A percentile compares a stretch with the other conserved stretches of the same genome.
phyloP scores from a whole-genome alignment of 352 stramenopile species.

The Globisporangium carolinianum region DNA sequence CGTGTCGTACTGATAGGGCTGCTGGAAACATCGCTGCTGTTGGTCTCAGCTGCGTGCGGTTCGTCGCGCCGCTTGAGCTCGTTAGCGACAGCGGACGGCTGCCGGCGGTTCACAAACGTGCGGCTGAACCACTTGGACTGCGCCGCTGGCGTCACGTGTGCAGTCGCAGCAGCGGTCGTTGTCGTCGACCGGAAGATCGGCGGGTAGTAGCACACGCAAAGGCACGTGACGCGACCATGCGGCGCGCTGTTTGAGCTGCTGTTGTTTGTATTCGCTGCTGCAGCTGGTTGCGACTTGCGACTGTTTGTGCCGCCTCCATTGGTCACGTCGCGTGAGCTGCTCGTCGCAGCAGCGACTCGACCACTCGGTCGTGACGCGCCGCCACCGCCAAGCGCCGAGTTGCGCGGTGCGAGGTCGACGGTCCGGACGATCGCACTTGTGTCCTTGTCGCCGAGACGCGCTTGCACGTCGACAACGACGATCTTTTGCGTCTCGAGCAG shows the following conservation, averaged over 20 bases:
- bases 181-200: slow-evolving; percentile 32
- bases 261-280: not conserved
- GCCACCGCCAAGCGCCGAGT: not conserved
- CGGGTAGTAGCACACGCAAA: slow-evolving; percentile 55
- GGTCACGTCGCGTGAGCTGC: not conserved
- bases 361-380: not conserved
- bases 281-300: not conserved
- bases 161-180: slow-evolving; percentile 3
- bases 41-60: slow-evolving; percentile 1
- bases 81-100: slow-evolving; percentile 9
- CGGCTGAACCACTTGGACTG: slow-evolving; percentile 31
- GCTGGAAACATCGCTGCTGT: not conserved
- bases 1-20: not conserved
- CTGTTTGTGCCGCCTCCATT: not conserved
- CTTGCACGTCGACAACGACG: slow-evolving; percentile 34
- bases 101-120: slow-evolving; percentile 20
- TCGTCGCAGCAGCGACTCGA: not conserved
- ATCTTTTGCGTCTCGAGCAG: slow-evolving; percentile 52
- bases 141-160: slow-evolving; percentile 4
- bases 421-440: slow-evolving; percentile 24
- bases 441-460: slow-evolving; percentile 9
- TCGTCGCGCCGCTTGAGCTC: slow-evolving; percentile 13
- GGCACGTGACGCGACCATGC: slow-evolving; percentile 7
- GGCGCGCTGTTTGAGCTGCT: not conserved
- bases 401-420: slow-evolving; percentile 21